Percentiles rank a stretch among this genome's conserved stretches.
Evolutionary conservation across 75 land plant genomes (phyloP).

Genomic region (Isoetes taiwanensis): DNA sequence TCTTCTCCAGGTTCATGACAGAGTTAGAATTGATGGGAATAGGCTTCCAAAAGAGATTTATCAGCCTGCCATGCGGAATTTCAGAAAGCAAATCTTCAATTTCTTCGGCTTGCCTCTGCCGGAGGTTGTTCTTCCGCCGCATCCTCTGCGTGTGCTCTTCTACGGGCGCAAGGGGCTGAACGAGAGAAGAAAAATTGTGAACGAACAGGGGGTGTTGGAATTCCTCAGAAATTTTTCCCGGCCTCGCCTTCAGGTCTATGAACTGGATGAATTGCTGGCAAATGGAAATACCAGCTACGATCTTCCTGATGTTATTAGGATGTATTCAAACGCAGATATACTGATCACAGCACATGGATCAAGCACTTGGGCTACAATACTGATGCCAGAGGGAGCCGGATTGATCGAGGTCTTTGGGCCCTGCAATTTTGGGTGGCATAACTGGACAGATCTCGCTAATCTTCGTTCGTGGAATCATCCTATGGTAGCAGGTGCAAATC

Average conservation of each 20-base stretch:
- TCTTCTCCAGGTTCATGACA: too few species aligned
- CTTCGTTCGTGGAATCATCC: constrained; percentile 8
- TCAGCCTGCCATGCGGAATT: background rate
- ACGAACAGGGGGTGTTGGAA: constrained; percentile 9
- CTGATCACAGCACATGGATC: constrained; percentile 20
- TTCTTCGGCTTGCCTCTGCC: constrained; percentile 13
- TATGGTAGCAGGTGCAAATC: background rate
- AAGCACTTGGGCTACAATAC: constrained; percentile 14
- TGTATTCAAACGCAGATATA: constrained; percentile 23
- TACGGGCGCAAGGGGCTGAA: constrained; percentile 17
- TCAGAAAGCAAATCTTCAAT: background rate
- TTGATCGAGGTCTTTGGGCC: constrained; percentile 27
- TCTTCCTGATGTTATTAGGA: constrained; percentile 15
- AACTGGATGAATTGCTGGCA: constrained; percentile 12
- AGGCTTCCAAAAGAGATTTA: too few species aligned
- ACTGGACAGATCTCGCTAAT: background rate
- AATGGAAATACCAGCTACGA: constrained; percentile 7
- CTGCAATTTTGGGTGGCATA: background rate
- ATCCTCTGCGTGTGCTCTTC: constrained; percentile 12
- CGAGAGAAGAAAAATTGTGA: constrained; percentile 8
- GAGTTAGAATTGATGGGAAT: too few species aligned
- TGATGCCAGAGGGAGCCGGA: background rate
- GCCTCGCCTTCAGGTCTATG: constrained; percentile 7
- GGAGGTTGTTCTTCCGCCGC: constrained; percentile 11
- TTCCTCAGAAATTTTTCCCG: constrained; percentile 3